Percentiles rank a stretch among this genome's conserved stretches.
Evolutionary conservation across 2,329 filamentous ascomycete species (phyloP).

Genomic region (Gnomoniopsis sp.): DNA sequence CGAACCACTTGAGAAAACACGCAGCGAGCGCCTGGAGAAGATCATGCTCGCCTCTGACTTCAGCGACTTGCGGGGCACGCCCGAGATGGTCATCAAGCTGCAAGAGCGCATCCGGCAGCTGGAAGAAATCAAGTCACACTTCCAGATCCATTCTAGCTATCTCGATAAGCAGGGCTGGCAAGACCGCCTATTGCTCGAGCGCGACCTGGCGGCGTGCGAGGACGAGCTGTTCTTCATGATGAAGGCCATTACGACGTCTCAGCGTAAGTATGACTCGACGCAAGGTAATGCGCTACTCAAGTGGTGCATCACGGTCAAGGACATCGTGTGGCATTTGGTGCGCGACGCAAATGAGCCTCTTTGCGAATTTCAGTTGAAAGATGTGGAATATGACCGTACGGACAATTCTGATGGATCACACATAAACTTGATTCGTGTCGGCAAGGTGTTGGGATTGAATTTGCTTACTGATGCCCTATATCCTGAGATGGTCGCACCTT

Average conservation of each 20-base stretch:
- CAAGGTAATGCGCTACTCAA: constrained; percentile 77
- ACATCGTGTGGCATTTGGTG: constrained; percentile 97
- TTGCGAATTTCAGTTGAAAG: constrained; percentile 87
- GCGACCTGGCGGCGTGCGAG: constrained; percentile 83
- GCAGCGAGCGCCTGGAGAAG: constrained; percentile 91
- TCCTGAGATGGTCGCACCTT: constrained; percentile 92
- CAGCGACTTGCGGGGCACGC: constrained; percentile 89
- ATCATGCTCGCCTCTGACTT: constrained; percentile 99
- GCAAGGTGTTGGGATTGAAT: constrained; percentile 84
- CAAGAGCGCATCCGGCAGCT: constrained; percentile 92
- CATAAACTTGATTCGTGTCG: constrained; percentile 85
- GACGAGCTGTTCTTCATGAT: constrained; percentile 99
- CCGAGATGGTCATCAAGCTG: constrained; percentile 85
- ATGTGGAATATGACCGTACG: constrained; percentile 89
- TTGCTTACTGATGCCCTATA: constrained; percentile 87
- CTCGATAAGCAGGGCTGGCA: constrained; percentile 89
- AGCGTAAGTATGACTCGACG: constrained; percentile 76
- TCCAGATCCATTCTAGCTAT: constrained; percentile 85
- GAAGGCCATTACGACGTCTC: constrained; percentile 97
- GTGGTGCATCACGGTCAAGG: constrained; percentile 90
- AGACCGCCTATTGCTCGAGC: constrained; percentile 83
- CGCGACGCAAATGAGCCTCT: constrained; percentile 82
- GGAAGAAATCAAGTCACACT: constrained; percentile 93
- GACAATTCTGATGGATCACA: constrained; percentile 98
- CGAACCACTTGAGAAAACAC: constrained; percentile 95